Percentiles rank a stretch among this genome's conserved stretches.
phyloP scores from a whole-genome alignment of 495 filamentous ascomycete species.

The Trichoderma virens region DNA sequence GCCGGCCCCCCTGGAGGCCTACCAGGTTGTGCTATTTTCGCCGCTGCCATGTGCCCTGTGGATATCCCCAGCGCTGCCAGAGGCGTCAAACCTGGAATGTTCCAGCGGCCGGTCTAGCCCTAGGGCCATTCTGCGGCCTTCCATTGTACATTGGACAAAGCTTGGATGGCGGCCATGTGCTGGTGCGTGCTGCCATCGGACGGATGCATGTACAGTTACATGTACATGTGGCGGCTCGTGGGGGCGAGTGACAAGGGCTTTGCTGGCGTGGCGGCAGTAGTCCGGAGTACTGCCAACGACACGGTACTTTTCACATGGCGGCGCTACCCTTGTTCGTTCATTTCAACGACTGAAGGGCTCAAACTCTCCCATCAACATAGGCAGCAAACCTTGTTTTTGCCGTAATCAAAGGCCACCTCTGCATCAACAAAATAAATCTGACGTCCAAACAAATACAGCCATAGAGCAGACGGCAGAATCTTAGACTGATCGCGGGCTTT shows the following conservation, averaged over 20 bases:
- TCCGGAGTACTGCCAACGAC: background rate
- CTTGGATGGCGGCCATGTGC: too few relatives aligned
- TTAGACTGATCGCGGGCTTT: background rate
- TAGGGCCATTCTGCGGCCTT: background rate
- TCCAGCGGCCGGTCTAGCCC: background rate
- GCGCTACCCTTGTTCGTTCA: background rate
- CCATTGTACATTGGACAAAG: background rate
- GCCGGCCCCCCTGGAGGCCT: background rate
- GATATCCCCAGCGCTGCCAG: background rate
- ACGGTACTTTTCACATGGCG: background rate
- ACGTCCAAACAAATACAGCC: too few relatives aligned
- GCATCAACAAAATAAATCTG: background rate
- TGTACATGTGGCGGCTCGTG: background rate
- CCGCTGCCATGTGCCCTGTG: conserved; percentile 9
- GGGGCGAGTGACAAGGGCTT: background rate
- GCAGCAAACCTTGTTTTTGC: too few relatives aligned
- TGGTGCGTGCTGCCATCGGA: background rate
- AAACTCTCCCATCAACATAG: too few relatives aligned
- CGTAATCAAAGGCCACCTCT: too few relatives aligned
- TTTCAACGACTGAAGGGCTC: background rate
- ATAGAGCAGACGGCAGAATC: too few relatives aligned
- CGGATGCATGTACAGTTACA: background rate
- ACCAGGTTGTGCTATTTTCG: too few relatives aligned
- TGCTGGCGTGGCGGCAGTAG: background rate
- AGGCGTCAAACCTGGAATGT: too few relatives aligned